Evolutionary conservation across 2,329 filamentous ascomycete species (phyloP).

Genomic region (Colletotrichum navitas): DNA sequence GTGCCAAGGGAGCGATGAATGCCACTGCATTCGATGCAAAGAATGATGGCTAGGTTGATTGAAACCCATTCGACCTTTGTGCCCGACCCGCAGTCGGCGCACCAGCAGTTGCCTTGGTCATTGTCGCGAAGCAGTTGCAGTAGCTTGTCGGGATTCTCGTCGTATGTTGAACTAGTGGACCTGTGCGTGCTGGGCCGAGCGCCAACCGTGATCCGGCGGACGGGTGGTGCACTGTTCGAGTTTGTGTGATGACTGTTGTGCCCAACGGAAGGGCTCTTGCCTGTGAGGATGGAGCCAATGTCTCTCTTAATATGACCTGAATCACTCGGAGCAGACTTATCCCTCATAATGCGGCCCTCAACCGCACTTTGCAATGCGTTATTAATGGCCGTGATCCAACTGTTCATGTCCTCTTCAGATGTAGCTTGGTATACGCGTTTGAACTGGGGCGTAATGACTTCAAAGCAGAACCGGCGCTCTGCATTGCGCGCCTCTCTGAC

Average conservation of each 20-base stretch:
- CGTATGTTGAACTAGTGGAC: constrained; percentile 77
- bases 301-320: constrained; percentile 78
- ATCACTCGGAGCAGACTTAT: constrained; percentile 61
- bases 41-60: constrained; percentile 94
- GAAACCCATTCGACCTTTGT: constrained; percentile 99
- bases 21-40: constrained; percentile 98
- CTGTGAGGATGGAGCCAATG: constrained; percentile 92
- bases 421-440: constrained; percentile 98
- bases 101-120: constrained; percentile 93
- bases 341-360: constrained; percentile 78
- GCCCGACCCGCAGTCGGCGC: constrained; percentile 92
- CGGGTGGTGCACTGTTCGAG: constrained; percentile 66
- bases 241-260: constrained; percentile 65
- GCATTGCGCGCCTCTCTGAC: constrained; percentile 95
- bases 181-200: constrained; percentile 81
- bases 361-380: constrained; percentile 97
- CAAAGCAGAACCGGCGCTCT: constrained; percentile 96
- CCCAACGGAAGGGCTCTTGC: constrained; percentile 83
- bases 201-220: constrained; percentile 90
- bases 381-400: constrained; percentile 96
- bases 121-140: constrained; percentile 89
- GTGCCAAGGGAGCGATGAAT: constrained; percentile 97
- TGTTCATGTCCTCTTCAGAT: constrained; percentile 97
- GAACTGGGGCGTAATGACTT: constrained; percentile 96
- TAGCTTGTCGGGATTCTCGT: constrained; percentile 87